These are phyloP conservation scores for Ophidiomyces ophidiicola DNA, from an alignment of 2,329 filamentous ascomycete species.

Conservation along the genomic window DNA sequence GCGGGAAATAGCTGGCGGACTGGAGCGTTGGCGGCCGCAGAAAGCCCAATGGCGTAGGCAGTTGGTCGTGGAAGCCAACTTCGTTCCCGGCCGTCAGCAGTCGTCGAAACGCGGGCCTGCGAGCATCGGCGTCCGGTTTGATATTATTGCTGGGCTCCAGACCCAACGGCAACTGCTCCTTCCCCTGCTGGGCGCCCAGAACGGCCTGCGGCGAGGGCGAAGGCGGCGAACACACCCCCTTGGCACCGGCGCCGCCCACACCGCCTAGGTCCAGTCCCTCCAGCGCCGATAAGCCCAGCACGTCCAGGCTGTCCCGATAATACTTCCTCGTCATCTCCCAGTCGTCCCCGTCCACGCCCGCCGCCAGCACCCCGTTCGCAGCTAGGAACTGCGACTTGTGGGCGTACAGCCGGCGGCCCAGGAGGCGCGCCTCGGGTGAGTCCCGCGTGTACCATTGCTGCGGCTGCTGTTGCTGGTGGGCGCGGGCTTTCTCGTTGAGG, in stretches of 20 bases:
- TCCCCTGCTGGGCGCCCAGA: too few relatives aligned
- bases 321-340: conserved; percentile 27
- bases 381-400: conserved; percentile 34
- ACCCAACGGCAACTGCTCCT: too few relatives aligned
- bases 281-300: conserved; percentile 28
- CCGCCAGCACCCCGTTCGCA: conserved; percentile 30
- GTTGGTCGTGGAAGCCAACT: neutral
- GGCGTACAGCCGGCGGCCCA: conserved; percentile 33
- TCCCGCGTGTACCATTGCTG: conserved; percentile 32
- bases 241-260: neutral
- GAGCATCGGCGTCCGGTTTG: neutral
- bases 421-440: conserved; percentile 31
- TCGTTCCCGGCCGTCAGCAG: conserved; percentile 12
- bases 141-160: too few relatives aligned
- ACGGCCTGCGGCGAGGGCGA: too few relatives aligned
- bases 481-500: conserved; percentile 31
- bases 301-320: conserved; percentile 35
- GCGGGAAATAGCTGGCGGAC: conserved; percentile 15
- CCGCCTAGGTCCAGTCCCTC: conserved; percentile 26
- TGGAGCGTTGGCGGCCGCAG: conserved; percentile 8
- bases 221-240: too few relatives aligned
- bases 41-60: conserved; percentile 6
- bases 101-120: conserved; percentile 5
- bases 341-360: conserved; percentile 30
- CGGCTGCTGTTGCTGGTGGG: too few relatives aligned